phyloP scores from a whole-genome alignment of 2,329 filamentous ascomycete genomes.

The Scedosporium aurantiacum region DNA sequence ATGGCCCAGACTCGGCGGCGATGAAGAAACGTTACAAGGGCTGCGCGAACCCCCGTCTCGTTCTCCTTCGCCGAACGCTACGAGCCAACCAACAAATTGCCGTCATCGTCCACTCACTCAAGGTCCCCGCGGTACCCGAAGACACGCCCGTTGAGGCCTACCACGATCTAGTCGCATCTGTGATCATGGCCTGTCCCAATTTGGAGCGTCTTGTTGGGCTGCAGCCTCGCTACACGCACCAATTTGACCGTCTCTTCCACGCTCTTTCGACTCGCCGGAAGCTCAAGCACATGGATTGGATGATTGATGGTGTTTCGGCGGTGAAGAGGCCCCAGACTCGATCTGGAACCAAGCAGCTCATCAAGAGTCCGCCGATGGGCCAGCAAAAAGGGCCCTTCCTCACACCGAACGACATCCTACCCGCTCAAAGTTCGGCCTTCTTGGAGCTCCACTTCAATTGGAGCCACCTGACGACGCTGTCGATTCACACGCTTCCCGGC shows the following conservation, averaged over 20 bases:
- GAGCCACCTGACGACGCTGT: conserved; percentile 42
- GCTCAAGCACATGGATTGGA: conserved; percentile 49
- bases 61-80: conserved; percentile 47
- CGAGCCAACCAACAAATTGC: conserved; percentile 42
- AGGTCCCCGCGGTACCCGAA: conserved; percentile 38
- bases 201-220: conserved; percentile 47
- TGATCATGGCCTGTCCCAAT: conserved; percentile 56
- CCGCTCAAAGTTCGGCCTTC: conserved; percentile 30
- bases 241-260: conserved; percentile 45
- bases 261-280: conserved; percentile 46
- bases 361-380: neutral
- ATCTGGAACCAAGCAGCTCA: neutral
- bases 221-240: conserved; percentile 41
- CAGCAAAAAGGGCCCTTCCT: conserved; percentile 11
- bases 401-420: conserved; percentile 19
- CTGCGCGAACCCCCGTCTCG: conserved; percentile 38
- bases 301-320: conserved; percentile 29
- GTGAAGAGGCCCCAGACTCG: conserved; percentile 9
- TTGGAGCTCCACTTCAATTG: conserved; percentile 42
- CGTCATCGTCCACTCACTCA: conserved; percentile 43
- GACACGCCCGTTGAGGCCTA: conserved; percentile 36
- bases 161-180: conserved; percentile 44
- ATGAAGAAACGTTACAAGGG: conserved; percentile 49
- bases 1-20: conserved; percentile 42
- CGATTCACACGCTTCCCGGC: conserved; percentile 47